A percentile compares a stretch with the other conserved stretches of the same genome.
Evolutionary conservation across 2,329 filamentous ascomycete species (phyloP).

Genomic region (Colletotrichum cordylinicola): DNA sequence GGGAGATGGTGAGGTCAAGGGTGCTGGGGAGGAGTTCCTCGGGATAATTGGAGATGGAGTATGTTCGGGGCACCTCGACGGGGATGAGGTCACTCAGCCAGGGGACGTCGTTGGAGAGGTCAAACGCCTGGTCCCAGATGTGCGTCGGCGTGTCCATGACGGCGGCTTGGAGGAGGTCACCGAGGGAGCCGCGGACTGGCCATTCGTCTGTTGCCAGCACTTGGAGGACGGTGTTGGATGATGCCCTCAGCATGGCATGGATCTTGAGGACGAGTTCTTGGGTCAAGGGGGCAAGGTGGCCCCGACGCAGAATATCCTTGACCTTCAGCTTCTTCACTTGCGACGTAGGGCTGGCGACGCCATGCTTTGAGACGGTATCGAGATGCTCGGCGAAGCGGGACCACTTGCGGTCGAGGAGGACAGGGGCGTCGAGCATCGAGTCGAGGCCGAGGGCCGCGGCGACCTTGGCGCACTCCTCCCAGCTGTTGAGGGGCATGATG

Average conservation of each 20-base stretch:
- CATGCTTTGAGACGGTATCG: conserved; percentile 38
- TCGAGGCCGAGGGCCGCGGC: conserved; percentile 56
- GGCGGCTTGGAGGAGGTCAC: conserved; percentile 54
- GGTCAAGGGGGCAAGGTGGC: conserved; percentile 57
- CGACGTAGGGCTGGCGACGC: conserved; percentile 23
- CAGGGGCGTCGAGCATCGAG: conserved; percentile 45
- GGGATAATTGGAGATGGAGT: conserved; percentile 57
- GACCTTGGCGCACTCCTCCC: conserved; percentile 61
- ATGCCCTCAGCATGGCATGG: conserved; percentile 53
- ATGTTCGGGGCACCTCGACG: conserved; percentile 57
- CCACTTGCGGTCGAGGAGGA: conserved; percentile 48
- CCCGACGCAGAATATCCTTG: conserved; percentile 54
- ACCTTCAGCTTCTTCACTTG: conserved; percentile 41
- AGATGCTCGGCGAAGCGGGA: conserved; percentile 53
- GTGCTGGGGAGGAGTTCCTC: conserved; percentile 56
- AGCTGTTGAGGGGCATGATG: conserved; percentile 60
- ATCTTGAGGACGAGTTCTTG: conserved; percentile 56
- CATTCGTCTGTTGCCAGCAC: conserved; percentile 56
- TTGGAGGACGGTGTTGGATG: conserved; percentile 53
- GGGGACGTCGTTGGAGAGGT: conserved; percentile 42
- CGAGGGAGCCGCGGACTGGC: conserved; percentile 56
- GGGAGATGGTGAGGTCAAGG: conserved; percentile 56
- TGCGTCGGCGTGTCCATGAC: conserved; percentile 51
- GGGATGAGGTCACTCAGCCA: conserved; percentile 54
- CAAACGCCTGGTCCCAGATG: conserved; percentile 59